Base-by-base conservation (phyloP, 75 land plant species). In the Pinus albicaulis region DNA sequence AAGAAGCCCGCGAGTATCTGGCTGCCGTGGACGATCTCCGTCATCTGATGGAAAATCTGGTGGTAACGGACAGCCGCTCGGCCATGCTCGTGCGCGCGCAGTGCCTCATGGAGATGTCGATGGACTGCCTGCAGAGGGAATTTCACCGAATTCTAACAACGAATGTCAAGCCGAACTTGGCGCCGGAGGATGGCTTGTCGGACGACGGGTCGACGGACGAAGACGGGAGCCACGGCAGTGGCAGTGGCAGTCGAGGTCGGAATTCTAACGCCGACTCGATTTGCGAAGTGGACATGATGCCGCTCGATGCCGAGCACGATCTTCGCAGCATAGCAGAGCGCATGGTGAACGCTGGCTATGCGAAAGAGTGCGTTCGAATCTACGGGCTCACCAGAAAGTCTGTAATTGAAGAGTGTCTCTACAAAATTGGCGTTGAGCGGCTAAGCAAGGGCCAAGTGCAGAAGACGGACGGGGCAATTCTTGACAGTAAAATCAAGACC, bases 111-210 rank as follows among this genome's bases (percentile, higher is more conserved):
- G 81, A 89, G 76, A 34, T 80, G 17, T 90, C 93, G 11, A 91
- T 95, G 92, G 71, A 71, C n/a, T 79, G 92, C 7, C 82, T 95
- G 58, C 69, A 92, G 78, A 86, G 80, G 62, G 98, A 95, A 74
- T 90, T 95, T 66, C 75, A 86, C 69, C 79, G 76, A 70, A 78
- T 93, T 31, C 77, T 92, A 15, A 36, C 77, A 3, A 0, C 78
- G 15, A 80, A 86, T 31, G 74, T 86, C 23, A 73, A 82, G 23
- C 53, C 53, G 53, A 31, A 28, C 36, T 48, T 86, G 4, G 84
- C 81, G 53, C 79, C 1, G 11, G 24, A 22, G 5, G 71, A 64
- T 14, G 71, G 60, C 23, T 22, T 4, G 13, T 24, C 31, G 31
- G 83, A 83, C 22, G 13, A 36, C 56, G 84, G 77, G 24, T 74